Evolutionary conservation across 345 rosid genomes (phyloP).

Genomic region (Crucihimalaya himalaica): DNA sequence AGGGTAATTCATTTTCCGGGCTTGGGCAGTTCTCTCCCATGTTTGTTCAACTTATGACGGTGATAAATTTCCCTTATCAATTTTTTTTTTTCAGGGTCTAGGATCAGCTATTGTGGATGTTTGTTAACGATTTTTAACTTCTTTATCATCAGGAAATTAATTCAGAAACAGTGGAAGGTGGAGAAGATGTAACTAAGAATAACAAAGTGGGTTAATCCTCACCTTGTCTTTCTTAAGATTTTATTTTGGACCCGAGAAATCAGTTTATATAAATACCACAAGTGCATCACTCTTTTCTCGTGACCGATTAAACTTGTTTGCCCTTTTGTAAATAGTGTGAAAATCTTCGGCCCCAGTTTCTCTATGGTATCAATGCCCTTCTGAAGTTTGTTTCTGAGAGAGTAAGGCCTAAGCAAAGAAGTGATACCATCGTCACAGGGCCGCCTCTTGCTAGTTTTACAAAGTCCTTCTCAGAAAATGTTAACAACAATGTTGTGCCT

Average conservation of each 20-base stretch:
- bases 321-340: slow-evolving; percentile 30
- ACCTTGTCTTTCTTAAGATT: neutral
- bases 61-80: slow-evolving; percentile 21
- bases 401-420: slow-evolving; percentile 50
- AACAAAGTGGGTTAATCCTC: slow-evolving; percentile 35
- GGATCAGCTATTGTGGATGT: slow-evolving; percentile 1
- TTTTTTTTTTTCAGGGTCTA: neutral
- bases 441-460: slow-evolving; percentile 50
- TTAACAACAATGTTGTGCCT: slow-evolving; percentile 40
- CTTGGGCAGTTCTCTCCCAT: slow-evolving; percentile 48
- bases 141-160: slow-evolving; percentile 34
- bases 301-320: slow-evolving; percentile 1
- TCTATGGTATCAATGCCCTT: slow-evolving; percentile 35
- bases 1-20: slow-evolving; percentile 36
- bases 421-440: slow-evolving; percentile 45
- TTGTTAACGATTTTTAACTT: slow-evolving; percentile 23
- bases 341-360: slow-evolving; percentile 37
- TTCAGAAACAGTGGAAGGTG: slow-evolving; percentile 31
- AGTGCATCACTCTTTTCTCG: slow-evolving; percentile 28
- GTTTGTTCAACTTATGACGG: slow-evolving; percentile 49
- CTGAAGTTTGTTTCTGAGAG: slow-evolving; percentile 44
- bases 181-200: slow-evolving; percentile 37
- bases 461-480: slow-evolving; percentile 41
- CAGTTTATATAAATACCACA: neutral
- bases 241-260: neutral